Base-by-base conservation (phyloP, 805 yeast species). In the Yarrowia divulgata region DNA sequence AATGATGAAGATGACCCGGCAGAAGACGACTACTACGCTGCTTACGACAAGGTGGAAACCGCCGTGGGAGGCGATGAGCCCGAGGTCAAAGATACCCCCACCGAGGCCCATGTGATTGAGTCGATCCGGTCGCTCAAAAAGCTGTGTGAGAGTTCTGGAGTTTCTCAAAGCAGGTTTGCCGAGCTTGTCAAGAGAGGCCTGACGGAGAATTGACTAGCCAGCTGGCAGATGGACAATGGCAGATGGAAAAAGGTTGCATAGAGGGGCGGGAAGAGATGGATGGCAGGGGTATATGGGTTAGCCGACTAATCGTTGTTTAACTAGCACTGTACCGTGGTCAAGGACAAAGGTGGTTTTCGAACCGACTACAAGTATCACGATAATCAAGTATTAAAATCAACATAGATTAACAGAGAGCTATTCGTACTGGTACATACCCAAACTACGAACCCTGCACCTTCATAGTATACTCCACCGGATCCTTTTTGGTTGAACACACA, bases 21-120 rank as follows among this genome's bases (percentile, higher is more conserved):
- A 8, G 74, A 72, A 9, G 74, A 71, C 37, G 69, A 57, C 19
- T 71, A 72, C 57, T 72, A 73, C 68, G 71, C 54, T 5, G 58
- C 62, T 14, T 71, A 73, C 50, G 68, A 55, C 14, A 18, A 34
- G n/a, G 69, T 50, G 29, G 69, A 55, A 12, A 66, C 52, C 2
- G 67, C 49, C 2, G 57, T 63, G 18, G 66, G 66, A 2, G 66
- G 66, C 2, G 66, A 45, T 7, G 66, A 60, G 8, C 66, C 50
- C 7, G 42, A 7, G 16, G 39, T 37, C 14, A 19, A 48, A 9
- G 45, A 63, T 0, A 48, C 68, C n/a, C 68, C 68, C 3, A 49
- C 57, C 3, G 68, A 63, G 8, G 18, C 40, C 7, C 68, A 63
- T 23, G 57, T 63, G 42, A 39, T 63, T 7, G 57, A 48, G 48